Percentiles rank a stretch among this genome's conserved stretches.
Evolutionary conservation across 345 rosid genomes (phyloP).

Genomic region (Rhodamnia argentea): DNA sequence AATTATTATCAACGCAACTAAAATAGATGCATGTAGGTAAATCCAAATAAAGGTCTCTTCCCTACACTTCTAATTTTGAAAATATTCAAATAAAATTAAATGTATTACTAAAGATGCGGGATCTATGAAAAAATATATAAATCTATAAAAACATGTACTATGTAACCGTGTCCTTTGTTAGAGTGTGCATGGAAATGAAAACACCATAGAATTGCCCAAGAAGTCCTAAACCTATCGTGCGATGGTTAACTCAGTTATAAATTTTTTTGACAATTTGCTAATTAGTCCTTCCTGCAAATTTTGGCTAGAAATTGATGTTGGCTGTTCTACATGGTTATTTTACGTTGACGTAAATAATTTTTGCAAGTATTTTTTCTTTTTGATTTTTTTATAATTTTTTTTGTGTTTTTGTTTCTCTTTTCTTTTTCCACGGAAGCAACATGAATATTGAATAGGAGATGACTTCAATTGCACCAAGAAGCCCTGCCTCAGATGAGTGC

Average conservation of each 20-base stretch:
- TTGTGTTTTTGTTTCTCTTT: too few species aligned
- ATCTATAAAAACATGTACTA: background rate
- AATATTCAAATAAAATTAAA: background rate
- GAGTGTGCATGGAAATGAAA: background rate
- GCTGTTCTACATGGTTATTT: too few species aligned
- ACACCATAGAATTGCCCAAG: too few species aligned
- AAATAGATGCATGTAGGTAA: background rate
- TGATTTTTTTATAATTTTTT: too few species aligned
- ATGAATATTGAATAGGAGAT: background rate
- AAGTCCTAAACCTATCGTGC: too few species aligned
- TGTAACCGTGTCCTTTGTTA: background rate
- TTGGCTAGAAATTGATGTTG: too few species aligned
- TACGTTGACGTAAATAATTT: too few species aligned
- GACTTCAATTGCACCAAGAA: background rate
- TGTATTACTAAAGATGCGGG: background rate
- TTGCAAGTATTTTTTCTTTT: too few species aligned
- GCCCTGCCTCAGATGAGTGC: background rate
- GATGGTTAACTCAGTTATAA: too few species aligned
- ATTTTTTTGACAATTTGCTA: too few species aligned
- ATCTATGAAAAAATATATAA: fast-evolving
- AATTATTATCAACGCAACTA: background rate
- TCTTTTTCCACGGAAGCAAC: too few species aligned
- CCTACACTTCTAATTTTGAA: background rate
- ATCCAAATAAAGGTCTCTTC: background rate
- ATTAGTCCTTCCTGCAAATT: too few species aligned